These are phyloP conservation scores for Medicago ruthenica DNA, from an alignment of 306 rosid genomes.

Conservation along the genomic window DNA sequence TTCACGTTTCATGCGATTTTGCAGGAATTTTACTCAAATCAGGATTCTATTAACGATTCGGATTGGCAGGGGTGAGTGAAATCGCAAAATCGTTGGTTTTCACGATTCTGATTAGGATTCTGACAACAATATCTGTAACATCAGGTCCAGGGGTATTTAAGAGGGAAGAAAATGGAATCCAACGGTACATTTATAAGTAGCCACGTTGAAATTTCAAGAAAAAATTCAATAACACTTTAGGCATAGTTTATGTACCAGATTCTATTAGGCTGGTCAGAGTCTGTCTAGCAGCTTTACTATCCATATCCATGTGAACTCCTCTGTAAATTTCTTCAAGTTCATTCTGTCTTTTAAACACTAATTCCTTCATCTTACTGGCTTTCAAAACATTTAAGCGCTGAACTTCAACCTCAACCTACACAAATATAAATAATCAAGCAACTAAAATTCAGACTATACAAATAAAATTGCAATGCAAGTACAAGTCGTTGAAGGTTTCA, in stretches of 20 bases:
- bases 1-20: too few relatives aligned
- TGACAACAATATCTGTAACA: background rate
- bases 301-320: constrained; percentile 87
- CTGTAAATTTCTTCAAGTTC: constrained; percentile 85
- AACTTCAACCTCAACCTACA: constrained; percentile 72
- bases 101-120: too few relatives aligned
- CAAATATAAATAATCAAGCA: constrained; percentile 33
- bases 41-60: too few relatives aligned
- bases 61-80: too few relatives aligned
- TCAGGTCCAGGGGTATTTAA: constrained; percentile 19
- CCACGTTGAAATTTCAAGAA: constrained; percentile 13
- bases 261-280: constrained; percentile 68
- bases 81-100: too few relatives aligned
- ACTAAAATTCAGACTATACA: constrained; percentile 16
- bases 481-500: constrained; percentile 40
- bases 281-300: constrained; percentile 67
- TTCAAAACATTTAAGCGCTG: constrained; percentile 74
- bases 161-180: constrained; percentile 5
- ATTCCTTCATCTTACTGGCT: constrained; percentile 80
- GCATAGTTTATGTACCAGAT: constrained; percentile 59
- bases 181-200: background rate
- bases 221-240: background rate
- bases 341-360: constrained; percentile 81
- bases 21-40: too few relatives aligned
- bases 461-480: constrained; percentile 29